These are phyloP conservation scores for Medicago lupulina DNA, from an alignment of 306 rosid species.

Conservation along the genomic window DNA sequence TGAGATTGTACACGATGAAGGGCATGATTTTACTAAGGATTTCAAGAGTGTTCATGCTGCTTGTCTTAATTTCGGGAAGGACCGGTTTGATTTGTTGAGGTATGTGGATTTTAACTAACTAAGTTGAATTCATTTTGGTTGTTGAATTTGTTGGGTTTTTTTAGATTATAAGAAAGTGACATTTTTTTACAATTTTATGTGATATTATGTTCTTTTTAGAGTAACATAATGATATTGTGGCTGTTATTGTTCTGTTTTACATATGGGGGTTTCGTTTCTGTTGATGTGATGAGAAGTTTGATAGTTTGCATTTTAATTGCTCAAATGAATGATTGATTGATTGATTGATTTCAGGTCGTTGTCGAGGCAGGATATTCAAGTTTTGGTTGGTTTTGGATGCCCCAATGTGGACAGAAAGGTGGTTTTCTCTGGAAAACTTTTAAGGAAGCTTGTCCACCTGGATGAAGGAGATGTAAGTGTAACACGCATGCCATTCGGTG, in stretches of 20 bases:
- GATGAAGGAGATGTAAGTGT: slow-evolving; percentile 97
- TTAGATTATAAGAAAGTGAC: neutral
- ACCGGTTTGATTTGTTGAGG: slow-evolving; percentile 91
- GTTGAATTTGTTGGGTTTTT: slow-evolving; percentile 10
- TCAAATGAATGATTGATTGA: slow-evolving; percentile 41
- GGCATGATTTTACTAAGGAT: slow-evolving; percentile 68
- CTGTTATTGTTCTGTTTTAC: slow-evolving; percentile 11
- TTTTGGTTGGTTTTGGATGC: slow-evolving; percentile 95
- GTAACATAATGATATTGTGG: neutral
- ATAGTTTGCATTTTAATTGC: slow-evolving; percentile 17
- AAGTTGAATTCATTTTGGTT: slow-evolving; percentile 1
- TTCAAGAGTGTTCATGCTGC: slow-evolving; percentile 74
- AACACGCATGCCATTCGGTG: slow-evolving; percentile 6
- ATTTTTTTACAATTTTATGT: slow-evolving; percentile 13
- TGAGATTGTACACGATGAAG: slow-evolving; percentile 43
- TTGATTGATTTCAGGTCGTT: slow-evolving; percentile 77
- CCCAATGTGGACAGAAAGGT: slow-evolving; percentile 83
- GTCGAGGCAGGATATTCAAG: slow-evolving; percentile 82
- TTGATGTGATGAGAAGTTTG: slow-evolving; percentile 14
- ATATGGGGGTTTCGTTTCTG: neutral
- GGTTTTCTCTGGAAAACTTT: slow-evolving; percentile 87
- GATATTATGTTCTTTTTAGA: neutral
- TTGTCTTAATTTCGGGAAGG: slow-evolving; percentile 86
- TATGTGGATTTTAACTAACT: slow-evolving; percentile 42
- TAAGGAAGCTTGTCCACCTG: slow-evolving; percentile 84